Conservation (phyloP, 164 flowering plant genomes). For the Vitis rotundifolia region DNA sequence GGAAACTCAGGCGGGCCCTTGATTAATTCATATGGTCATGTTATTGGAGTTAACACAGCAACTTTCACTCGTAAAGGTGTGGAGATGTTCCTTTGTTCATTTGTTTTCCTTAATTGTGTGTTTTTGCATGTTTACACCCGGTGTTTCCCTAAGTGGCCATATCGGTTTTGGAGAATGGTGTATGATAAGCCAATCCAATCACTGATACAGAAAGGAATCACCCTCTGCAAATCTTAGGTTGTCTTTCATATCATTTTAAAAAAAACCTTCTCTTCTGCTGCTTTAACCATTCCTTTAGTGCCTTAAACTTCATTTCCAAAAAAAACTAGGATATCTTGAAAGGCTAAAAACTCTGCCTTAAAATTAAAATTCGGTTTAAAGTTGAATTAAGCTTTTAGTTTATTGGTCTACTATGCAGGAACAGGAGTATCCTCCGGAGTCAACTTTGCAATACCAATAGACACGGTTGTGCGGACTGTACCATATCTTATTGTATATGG, state of each 20-base stretch:
- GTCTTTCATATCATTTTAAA: too few species aligned
- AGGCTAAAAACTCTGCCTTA: too few species aligned
- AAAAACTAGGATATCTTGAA: too few species aligned
- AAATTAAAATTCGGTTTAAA: background rate
- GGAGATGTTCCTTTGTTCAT: background rate
- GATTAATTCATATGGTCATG: slow-evolving; percentile 81
- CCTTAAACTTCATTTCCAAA: too few species aligned
- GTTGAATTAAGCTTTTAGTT: slow-evolving; percentile 8
- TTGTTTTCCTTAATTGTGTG: background rate
- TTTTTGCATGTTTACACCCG: background rate
- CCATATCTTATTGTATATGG: slow-evolving; percentile 82
- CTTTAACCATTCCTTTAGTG: too few species aligned
- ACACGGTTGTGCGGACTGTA: slow-evolving; percentile 61
- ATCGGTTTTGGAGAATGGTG: too few species aligned
- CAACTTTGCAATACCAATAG: slow-evolving; percentile 89
- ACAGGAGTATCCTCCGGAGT: slow-evolving; percentile 82
- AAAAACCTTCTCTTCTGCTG: too few species aligned
- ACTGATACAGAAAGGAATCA: too few species aligned
- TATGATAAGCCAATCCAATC: background rate
- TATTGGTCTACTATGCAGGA: slow-evolving; percentile 44
- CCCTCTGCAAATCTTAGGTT: too few species aligned
- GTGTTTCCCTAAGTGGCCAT: too few species aligned
- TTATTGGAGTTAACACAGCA: slow-evolving; percentile 92
- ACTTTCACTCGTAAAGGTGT: slow-evolving; percentile 94
- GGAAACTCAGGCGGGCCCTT: slow-evolving; percentile 96